phyloP scores from a whole-genome alignment of 2,329 filamentous ascomycete species.

The Hymenoscyphus repandus region DNA sequence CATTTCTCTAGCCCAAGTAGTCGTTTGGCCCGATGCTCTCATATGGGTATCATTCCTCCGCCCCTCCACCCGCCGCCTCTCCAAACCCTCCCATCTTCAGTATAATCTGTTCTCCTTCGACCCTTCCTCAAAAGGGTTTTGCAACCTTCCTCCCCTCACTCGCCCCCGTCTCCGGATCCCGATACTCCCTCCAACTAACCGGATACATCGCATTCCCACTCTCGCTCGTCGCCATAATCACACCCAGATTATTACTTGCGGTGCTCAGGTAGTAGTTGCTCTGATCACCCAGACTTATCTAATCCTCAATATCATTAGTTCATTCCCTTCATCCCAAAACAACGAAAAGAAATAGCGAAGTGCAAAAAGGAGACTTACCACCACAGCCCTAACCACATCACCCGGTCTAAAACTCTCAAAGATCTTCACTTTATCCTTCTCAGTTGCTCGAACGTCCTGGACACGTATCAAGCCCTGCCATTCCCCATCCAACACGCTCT shows the following conservation, averaged over 20 bases:
- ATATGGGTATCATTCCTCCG: no score
- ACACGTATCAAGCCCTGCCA: constrained; percentile 81
- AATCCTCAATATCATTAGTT: constrained; percentile 38
- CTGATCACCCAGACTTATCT: constrained; percentile 90
- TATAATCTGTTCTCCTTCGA: neutral
- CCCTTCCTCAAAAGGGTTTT: constrained; percentile 62
- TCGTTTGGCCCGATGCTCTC: no score
- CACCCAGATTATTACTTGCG: constrained; percentile 83
- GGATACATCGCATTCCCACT: constrained; percentile 87
- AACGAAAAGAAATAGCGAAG: no score
- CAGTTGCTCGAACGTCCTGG: constrained; percentile 90
- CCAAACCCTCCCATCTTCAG: neutral
- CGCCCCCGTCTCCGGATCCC: constrained; percentile 71
- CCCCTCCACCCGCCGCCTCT: neutral
- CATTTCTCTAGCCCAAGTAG: no score
- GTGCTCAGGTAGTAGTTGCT: constrained; percentile 94
- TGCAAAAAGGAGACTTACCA: constrained; percentile 45
- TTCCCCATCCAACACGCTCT: constrained; percentile 67
- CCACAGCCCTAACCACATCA: constrained; percentile 81
- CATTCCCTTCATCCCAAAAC: no score
- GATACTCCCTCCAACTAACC: constrained; percentile 92
- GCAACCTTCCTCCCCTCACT: constrained; percentile 87
- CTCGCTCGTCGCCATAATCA: constrained; percentile 88
- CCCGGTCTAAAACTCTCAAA: constrained; percentile 88
- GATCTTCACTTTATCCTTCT: constrained; percentile 91